Evolutionary conservation across 257 asterid species (phyloP).

Genomic region (Solanum tacnaense): DNA sequence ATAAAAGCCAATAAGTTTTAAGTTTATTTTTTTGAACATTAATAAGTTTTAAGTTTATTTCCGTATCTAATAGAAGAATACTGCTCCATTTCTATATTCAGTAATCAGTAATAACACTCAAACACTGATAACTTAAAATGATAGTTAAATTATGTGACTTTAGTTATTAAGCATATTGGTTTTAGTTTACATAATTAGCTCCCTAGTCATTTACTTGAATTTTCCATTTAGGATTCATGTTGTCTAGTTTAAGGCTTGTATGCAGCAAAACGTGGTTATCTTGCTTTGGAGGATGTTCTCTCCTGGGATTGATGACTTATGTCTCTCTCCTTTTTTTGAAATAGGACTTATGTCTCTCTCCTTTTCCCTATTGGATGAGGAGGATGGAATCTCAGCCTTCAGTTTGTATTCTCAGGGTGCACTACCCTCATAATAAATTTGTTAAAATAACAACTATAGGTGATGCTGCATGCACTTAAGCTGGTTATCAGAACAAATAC

Average conservation of each 20-base stretch:
- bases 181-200: background rate
- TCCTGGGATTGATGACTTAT: background rate
- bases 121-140: background rate
- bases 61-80: background rate
- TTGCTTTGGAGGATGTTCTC: background rate
- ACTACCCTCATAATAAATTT: background rate
- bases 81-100: background rate
- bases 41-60: background rate
- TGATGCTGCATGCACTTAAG: background rate
- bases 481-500: background rate
- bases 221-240: background rate
- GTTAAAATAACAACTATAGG: background rate
- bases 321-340: background rate
- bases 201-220: background rate
- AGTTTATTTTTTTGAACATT: background rate
- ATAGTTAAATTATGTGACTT: background rate
- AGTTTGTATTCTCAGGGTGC: background rate
- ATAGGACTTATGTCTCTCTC: background rate
- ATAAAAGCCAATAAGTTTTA: background rate
- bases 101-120: background rate
- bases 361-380: background rate
- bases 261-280: background rate
- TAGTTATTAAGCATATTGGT: background rate
- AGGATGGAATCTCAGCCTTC: background rate
- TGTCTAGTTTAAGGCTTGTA: background rate